A percentile compares a stretch with the other conserved stretches of the same genome.
phyloP scores from a whole-genome alignment of 805 yeast species.

The Pichia sporocuriosa region DNA sequence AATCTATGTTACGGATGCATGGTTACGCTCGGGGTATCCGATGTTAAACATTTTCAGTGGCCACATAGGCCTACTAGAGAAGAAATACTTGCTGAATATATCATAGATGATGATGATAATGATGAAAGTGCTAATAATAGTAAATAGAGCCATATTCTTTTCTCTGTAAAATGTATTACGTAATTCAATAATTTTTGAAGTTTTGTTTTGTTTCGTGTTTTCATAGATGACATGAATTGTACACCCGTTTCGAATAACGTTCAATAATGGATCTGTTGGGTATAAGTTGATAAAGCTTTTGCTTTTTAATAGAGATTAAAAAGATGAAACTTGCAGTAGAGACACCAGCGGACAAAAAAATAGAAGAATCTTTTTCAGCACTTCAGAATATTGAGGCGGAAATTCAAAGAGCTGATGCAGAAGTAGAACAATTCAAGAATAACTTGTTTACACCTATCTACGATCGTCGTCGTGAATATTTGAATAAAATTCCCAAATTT shows the following conservation, averaged over 20 bases:
- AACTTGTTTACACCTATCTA: constrained; percentile 51
- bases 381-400: constrained; percentile 56
- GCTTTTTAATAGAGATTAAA: no score
- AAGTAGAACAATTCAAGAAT: constrained; percentile 50
- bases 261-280: no score
- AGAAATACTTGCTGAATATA: constrained; percentile 26
- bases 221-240: no score
- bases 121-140: background rate
- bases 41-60: constrained; percentile 26
- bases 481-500: constrained; percentile 57
- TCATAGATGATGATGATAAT: constrained; percentile 9
- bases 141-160: no score
- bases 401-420: constrained; percentile 43
- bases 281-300: no score
- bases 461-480: constrained; percentile 46
- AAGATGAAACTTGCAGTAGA: background rate
- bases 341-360: constrained; percentile 9
- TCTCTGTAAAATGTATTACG: no score
- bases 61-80: constrained; percentile 24
- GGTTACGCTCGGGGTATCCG: constrained; percentile 46
- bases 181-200: no score
- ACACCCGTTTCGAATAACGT: no score
- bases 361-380: constrained; percentile 38
- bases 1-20: constrained; percentile 74
- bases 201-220: no score